Conservation (phyloP, 306 rosid genomes). For the Sophora flavescens region DNA sequence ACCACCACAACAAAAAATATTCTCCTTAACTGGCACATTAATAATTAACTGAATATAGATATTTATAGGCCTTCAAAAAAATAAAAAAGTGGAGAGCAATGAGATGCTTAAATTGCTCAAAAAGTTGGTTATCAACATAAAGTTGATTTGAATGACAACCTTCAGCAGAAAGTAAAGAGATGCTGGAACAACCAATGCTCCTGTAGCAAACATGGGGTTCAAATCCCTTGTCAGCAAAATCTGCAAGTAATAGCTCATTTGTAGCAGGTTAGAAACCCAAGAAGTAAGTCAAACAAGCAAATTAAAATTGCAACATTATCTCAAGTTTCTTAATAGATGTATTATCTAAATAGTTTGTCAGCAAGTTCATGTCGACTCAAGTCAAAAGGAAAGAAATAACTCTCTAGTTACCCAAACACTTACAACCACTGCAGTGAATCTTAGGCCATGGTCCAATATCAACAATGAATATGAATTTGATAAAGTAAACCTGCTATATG, state of each 20-base stretch:
- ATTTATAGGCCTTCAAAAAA: slow-evolving; percentile 30
- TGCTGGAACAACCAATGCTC: slow-evolving; percentile 87
- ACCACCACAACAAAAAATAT: slow-evolving; percentile 7
- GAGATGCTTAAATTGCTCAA: slow-evolving; percentile 20
- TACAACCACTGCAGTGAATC: too few relatives aligned
- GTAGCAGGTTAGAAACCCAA: slow-evolving; percentile 34
- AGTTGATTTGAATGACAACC: slow-evolving; percentile 57
- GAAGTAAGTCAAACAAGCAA: slow-evolving; percentile 29
- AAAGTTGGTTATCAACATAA: slow-evolving; percentile 22
- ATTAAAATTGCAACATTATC: slow-evolving; percentile 9
- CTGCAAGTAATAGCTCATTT: slow-evolving; percentile 63
- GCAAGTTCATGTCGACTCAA: slow-evolving; percentile 1
- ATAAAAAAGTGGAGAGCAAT: slow-evolving; percentile 31
- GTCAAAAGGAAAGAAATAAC: neutral
- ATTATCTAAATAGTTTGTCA: slow-evolving; percentile 10
- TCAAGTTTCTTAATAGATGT: neutral
- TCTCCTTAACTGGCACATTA: slow-evolving; percentile 26
- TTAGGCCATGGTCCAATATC: too few relatives aligned
- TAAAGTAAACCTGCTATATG: too few relatives aligned
- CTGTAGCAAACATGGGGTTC: slow-evolving; percentile 80
- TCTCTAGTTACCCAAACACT: too few relatives aligned
- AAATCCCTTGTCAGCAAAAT: slow-evolving; percentile 74
- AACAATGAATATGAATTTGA: too few relatives aligned
- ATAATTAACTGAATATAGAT: slow-evolving; percentile 5
- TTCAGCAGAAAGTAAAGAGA: slow-evolving; percentile 84